phyloP scores from a whole-genome alignment of 306 rosid species.

The Trifolium dubium region DNA sequence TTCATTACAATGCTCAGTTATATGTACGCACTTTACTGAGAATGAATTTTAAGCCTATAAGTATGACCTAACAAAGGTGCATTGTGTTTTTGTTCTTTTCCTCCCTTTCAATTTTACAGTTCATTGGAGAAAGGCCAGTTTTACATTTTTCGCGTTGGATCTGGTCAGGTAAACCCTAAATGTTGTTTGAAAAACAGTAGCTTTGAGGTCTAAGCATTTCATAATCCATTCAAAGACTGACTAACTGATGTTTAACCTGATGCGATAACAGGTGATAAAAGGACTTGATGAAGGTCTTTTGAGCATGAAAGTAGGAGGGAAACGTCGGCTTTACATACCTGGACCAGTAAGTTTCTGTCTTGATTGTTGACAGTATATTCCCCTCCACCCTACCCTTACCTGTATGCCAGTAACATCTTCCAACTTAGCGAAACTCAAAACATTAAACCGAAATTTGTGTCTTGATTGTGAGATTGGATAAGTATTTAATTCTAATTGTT shows the following conservation, averaged over 20 bases:
- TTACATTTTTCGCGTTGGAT: constrained; percentile 86
- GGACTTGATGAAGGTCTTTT: constrained; percentile 97
- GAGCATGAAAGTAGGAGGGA: constrained; percentile 90
- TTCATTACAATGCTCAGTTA: constrained; percentile 28
- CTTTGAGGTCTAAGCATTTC: constrained; percentile 2
- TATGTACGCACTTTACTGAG: constrained; percentile 4
- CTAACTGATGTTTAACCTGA: constrained; percentile 38
- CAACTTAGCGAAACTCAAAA: constrained; percentile 9
- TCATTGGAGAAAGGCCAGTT: constrained; percentile 88
- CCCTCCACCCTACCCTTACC: not conserved
- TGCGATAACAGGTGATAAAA: constrained; percentile 79
- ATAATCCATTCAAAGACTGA: constrained; percentile 6
- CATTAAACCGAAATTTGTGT: constrained; percentile 3
- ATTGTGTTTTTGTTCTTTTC: constrained; percentile 27
- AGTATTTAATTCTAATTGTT: constrained; percentile 13
- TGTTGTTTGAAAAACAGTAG: constrained; percentile 6
- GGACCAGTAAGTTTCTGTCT: constrained; percentile 74
- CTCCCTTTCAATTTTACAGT: constrained; percentile 52
- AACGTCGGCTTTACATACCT: constrained; percentile 88
- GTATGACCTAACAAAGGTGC: constrained; percentile 28
- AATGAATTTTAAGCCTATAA: constrained; percentile 15
- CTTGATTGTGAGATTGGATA: not conserved
- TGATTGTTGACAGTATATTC: constrained; percentile 29
- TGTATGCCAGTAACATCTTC: constrained; percentile 26
- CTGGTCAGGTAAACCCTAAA: constrained; percentile 73